phyloP scores from a whole-genome alignment of 495 filamentous ascomycete species.

The Cryomyces minteri region DNA sequence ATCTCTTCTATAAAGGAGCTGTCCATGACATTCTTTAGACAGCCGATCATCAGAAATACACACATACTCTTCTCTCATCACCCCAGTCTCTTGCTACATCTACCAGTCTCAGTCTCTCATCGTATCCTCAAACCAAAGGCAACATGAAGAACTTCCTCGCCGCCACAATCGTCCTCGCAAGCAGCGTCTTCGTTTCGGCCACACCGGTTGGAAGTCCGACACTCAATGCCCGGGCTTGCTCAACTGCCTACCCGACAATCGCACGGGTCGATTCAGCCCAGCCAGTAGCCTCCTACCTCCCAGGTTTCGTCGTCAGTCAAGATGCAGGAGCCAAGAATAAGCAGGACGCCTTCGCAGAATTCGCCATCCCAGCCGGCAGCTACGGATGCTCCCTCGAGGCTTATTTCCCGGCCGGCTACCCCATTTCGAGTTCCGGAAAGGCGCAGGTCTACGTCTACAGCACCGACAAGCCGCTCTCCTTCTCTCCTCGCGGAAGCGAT shows the following conservation, averaged over 20 bases:
- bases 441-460: conserved; percentile 7
- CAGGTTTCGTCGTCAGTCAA: conserved; percentile 7
- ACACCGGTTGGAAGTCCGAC: background rate
- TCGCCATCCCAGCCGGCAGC: conserved; percentile 6
- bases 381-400: conserved; percentile 12
- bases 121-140: background rate
- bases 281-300: background rate
- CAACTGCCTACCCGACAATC: conserved; percentile 9
- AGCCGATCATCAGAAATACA: too few relatives aligned
- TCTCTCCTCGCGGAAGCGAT: background rate
- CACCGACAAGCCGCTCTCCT: background rate
- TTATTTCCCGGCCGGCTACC: conserved; percentile 10
- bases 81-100: too few relatives aligned
- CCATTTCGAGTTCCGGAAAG: conserved; percentile 5
- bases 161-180: background rate
- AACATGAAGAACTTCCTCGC: background rate
- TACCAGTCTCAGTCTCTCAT: too few relatives aligned
- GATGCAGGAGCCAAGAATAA: conserved; percentile 5
- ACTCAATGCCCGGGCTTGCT: conserved; percentile 4
- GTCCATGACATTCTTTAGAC: too few relatives aligned
- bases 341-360: conserved; percentile 1
- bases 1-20: too few relatives aligned
- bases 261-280: background rate
- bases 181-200: background rate
- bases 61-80: too few relatives aligned